Conservation (phyloP, 345 rosid genomes). For the Euphorbia pulcherrima region DNA sequence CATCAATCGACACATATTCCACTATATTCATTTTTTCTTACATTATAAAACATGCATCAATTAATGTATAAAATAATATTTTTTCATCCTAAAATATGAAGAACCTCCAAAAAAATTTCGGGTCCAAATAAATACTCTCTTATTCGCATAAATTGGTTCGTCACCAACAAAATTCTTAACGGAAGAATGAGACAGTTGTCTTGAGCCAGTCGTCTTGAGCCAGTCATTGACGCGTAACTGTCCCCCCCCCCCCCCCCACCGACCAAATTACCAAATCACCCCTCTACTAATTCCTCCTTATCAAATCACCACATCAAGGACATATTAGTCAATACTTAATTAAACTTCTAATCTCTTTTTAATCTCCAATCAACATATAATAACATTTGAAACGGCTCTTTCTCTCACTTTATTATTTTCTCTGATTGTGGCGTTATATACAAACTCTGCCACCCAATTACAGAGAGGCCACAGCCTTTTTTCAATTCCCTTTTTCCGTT, state of each 20-base stretch:
- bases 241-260: not conserved
- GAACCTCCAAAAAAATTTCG: too few species aligned
- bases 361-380: not conserved
- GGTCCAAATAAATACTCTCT: not conserved
- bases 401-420: not conserved
- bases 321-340: not conserved
- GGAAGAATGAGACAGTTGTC: not conserved
- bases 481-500: not conserved
- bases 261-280: not conserved
- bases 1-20: too few species aligned
- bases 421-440: not conserved
- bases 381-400: conserved; percentile 8
- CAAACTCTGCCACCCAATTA: conserved; percentile 13
- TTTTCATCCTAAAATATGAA: too few species aligned
- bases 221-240: conserved; percentile 9
- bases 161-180: not conserved
- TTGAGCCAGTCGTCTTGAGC: conserved; percentile 7
- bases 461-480: conserved; percentile 1
- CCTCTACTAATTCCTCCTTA: not conserved
- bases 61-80: too few species aligned
- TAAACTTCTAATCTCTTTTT: not conserved
- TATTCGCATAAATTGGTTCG: not conserved
- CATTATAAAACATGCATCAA: too few species aligned
- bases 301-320: not conserved
- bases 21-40: too few species aligned